Percentiles rank a stretch among this genome's conserved stretches.
Evolutionary conservation across 2,329 filamentous ascomycete genomes (phyloP).

Genomic region (Ophiostoma sp.): DNA sequence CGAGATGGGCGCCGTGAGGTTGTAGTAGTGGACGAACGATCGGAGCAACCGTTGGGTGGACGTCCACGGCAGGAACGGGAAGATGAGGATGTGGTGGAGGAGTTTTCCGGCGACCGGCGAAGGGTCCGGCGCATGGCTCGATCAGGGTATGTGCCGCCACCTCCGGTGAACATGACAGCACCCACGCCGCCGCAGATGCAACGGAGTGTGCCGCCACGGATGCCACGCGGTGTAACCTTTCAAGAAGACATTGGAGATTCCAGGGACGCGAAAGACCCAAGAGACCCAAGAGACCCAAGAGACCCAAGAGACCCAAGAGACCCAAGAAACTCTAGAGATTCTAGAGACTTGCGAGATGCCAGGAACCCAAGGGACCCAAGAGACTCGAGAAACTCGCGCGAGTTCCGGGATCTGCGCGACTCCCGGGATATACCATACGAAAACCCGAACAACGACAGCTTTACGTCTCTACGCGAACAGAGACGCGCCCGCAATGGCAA

Average conservation of each 20-base stretch:
- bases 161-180: conserved; percentile 11
- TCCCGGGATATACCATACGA: conserved; percentile 16
- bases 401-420: conserved; percentile 15
- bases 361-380: background rate
- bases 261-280: conserved; percentile 1
- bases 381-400: conserved; percentile 4
- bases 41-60: too few species aligned
- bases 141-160: conserved; percentile 7
- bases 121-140: conserved; percentile 4
- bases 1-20: background rate
- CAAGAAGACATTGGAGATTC: background rate
- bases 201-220: background rate
- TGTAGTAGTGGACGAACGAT: background rate
- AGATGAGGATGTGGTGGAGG: background rate
- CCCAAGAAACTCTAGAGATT: background rate
- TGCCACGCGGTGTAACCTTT: conserved; percentile 14
- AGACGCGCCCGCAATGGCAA: conserved; percentile 10
- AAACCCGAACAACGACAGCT: conserved; percentile 10
- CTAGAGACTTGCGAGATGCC: background rate
- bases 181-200: conserved; percentile 13
- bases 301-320: conserved; percentile 1
- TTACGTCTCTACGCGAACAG: conserved; percentile 15
- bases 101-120: background rate
- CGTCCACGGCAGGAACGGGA: background rate
- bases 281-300: background rate